A percentile compares a stretch with the other conserved stretches of the same genome.
Evolutionary conservation across 495 filamentous ascomycete species (phyloP).

Genomic region (Daldinia vernicosa): DNA sequence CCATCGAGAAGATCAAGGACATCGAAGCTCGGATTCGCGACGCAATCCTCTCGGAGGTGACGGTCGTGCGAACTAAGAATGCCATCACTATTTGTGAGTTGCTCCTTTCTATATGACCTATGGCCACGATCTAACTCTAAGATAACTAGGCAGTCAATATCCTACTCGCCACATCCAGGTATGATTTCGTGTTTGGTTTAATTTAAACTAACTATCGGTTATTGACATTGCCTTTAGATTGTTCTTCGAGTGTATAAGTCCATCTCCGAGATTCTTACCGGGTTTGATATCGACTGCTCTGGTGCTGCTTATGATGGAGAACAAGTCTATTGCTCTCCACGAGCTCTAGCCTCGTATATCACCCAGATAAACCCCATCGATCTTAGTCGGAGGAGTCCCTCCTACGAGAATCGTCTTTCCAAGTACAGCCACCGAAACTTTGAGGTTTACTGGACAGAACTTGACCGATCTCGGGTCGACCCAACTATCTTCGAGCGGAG

Average conservation of each 20-base stretch:
- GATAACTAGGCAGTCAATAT: constrained; percentile 69
- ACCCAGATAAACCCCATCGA: constrained; percentile 84
- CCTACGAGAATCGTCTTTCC: constrained; percentile 86
- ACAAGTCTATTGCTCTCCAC: constrained; percentile 76
- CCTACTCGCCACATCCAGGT: constrained; percentile 78
- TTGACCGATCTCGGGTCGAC: constrained; percentile 77
- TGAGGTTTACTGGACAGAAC: constrained; percentile 77
- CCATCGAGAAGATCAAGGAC: constrained; percentile 80
- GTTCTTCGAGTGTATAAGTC: constrained; percentile 85
- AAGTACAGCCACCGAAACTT: constrained; percentile 87
- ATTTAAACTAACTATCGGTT: neutral
- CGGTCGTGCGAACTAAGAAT: constrained; percentile 81
- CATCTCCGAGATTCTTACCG: constrained; percentile 80
- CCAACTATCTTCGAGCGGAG: constrained; percentile 86
- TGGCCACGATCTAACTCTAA: neutral
- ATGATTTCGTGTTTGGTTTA: constrained; percentile 4
- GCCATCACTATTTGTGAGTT: constrained; percentile 75
- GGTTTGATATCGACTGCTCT: constrained; percentile 86
- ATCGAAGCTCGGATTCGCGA: constrained; percentile 77
- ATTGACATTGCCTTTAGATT: constrained; percentile 60
- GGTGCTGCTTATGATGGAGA: constrained; percentile 81
- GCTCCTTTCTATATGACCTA: neutral
- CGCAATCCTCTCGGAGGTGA: constrained; percentile 77
- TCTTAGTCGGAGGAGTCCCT: constrained; percentile 78
- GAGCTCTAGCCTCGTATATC: constrained; percentile 75